These are phyloP conservation scores for Dujonia santamariae DNA, from an alignment of 1,139 yeast genomes.

Conservation along the genomic window DNA sequence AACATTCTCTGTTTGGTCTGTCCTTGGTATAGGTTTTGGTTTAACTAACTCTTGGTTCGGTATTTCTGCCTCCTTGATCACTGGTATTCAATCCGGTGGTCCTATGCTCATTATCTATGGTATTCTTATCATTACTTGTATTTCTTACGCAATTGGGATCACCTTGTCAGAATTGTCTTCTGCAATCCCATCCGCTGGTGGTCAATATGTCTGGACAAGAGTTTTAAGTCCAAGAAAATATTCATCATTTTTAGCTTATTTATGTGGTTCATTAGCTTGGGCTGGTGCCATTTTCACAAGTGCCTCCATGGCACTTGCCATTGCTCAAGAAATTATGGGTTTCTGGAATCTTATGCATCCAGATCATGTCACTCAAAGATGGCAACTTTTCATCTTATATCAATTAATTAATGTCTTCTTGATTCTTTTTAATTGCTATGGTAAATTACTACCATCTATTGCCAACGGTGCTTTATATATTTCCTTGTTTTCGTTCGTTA, in stretches of 20 bases:
- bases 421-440: constrained; percentile 36
- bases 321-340: constrained; percentile 45
- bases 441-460: constrained; percentile 21
- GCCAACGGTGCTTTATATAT: constrained; percentile 25
- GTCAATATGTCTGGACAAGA: constrained; percentile 30
- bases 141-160: constrained; percentile 38
- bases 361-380: constrained; percentile 18
- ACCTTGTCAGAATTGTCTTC: constrained; percentile 28
- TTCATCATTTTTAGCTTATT: constrained; percentile 34
- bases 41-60: constrained; percentile 72
- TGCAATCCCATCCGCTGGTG: constrained; percentile 27
- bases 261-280: constrained; percentile 58
- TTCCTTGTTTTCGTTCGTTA: constrained; percentile 33
- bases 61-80: constrained; percentile 59
- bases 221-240: constrained; percentile 19
- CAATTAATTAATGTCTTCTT: constrained; percentile 19
- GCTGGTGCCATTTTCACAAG: constrained; percentile 56
- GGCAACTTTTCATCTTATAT: constrained; percentile 24
- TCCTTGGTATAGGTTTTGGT: constrained; percentile 67
- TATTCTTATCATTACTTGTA: constrained; percentile 55
- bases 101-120: constrained; percentile 68
- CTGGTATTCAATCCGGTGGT: constrained; percentile 66
- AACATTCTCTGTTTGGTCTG: constrained; percentile 40
- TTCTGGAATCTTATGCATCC: constrained; percentile 38
- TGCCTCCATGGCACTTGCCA: constrained; percentile 51